A percentile compares a stretch with the other conserved stretches of the same genome.
These are phyloP conservation scores for Ochromonas danica DNA, from an alignment of 108 stramenopile genomes.

Conservation along the genomic window DNA sequence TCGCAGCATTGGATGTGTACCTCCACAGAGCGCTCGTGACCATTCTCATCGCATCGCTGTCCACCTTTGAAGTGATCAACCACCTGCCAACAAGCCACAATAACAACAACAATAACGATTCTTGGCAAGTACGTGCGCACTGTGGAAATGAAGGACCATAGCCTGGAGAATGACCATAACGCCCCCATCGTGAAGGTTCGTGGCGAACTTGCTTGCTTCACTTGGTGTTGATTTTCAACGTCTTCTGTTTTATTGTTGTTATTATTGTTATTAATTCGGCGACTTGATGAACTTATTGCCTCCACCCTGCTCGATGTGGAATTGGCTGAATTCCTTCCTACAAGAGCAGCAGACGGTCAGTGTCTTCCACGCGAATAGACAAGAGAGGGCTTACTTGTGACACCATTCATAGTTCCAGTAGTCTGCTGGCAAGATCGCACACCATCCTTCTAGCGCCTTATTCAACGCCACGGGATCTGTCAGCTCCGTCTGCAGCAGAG, in stretches of 20 bases:
- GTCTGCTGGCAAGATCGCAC: background rate
- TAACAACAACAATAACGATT: no score
- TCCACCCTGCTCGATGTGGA: background rate
- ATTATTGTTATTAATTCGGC: no score
- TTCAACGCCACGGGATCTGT: no score
- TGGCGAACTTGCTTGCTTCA: no score
- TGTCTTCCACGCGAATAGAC: background rate
- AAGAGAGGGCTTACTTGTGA: background rate
- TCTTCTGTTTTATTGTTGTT: no score
- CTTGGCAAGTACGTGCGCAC: no score
- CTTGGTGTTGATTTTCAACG: no score
- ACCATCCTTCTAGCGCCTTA: background rate
- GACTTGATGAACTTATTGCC: no score
- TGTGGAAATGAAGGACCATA: no score
- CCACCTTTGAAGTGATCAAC: background rate
- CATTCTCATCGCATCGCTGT: background rate
- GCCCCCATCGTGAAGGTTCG: no score
- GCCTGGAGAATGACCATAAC: no score
- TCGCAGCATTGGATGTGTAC: slow-evolving; percentile 19
- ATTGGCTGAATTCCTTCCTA: background rate
- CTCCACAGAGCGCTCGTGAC: background rate
- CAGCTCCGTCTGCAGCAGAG: no score
- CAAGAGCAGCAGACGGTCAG: background rate
- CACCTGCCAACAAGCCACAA: background rate
- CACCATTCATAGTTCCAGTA: slow-evolving; percentile 29